A percentile compares a stretch with the other conserved stretches of the same genome.
These are phyloP conservation scores for Ephemerocybe angulata DNA, from an alignment of 768 basidiomycete species.

Conservation along the genomic window DNA sequence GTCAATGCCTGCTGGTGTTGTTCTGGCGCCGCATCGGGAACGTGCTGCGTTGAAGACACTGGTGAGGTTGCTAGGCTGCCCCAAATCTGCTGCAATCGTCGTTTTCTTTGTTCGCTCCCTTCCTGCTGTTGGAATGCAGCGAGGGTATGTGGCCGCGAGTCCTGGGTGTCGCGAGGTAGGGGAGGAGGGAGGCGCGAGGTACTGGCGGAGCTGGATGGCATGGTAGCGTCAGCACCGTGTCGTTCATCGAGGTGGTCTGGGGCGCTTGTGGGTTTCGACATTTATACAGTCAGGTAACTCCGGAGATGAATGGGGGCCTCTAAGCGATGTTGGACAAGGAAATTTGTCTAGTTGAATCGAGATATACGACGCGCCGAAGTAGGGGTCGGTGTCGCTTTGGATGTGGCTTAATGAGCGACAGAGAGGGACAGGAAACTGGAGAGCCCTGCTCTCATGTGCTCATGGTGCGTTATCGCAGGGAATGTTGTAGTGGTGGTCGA, in stretches of 20 bases:
- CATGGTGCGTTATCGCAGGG: conserved; percentile 24
- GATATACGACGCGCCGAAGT: neutral
- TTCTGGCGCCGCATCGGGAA: conserved; percentile 2
- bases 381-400: neutral
- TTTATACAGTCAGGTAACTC: conserved; percentile 7
- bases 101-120: conserved; percentile 58
- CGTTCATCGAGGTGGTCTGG: neutral
- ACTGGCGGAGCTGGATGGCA: neutral
- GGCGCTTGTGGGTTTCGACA: conserved; percentile 1
- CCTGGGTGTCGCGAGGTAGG: conserved; percentile 36
- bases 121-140: conserved; percentile 62
- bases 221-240: neutral
- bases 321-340: neutral
- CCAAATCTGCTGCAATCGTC: conserved; percentile 63
- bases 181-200: conserved; percentile 48
- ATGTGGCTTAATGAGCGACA: conserved; percentile 7
- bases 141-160: conserved; percentile 47
- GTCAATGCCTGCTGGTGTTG: conserved; percentile 32
- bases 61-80: conserved; percentile 52
- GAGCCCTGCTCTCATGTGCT: conserved; percentile 35
- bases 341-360: neutral
- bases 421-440: conserved; percentile 13
- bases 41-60: conserved; percentile 14
- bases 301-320: neutral
- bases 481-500: conserved; percentile 14